Evolutionary conservation across 129 eudicot genomes (phyloP).

Genomic region (Saussurea involucrata): DNA sequence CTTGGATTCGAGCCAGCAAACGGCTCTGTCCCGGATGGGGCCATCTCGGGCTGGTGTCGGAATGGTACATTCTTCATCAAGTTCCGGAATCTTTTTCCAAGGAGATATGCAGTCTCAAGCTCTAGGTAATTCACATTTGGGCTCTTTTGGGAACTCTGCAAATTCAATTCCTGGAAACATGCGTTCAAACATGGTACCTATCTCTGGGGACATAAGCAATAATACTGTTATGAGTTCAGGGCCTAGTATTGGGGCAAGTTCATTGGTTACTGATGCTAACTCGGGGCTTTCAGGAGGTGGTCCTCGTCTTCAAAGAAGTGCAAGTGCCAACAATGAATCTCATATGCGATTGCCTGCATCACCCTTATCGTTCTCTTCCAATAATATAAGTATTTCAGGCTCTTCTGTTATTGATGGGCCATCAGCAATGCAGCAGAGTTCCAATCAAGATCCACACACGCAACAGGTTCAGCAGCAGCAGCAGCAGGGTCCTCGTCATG

Average conservation of each 20-base stretch:
- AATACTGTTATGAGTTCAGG: constrained; percentile 57
- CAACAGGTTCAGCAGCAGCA: constrained; percentile 28
- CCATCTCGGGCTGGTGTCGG: constrained; percentile 85
- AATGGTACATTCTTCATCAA: constrained; percentile 66
- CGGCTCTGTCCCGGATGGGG: constrained; percentile 63
- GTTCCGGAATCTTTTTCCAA: constrained; percentile 79
- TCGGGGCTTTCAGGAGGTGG: constrained; percentile 86
- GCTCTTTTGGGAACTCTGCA: constrained; percentile 62
- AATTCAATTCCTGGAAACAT: constrained; percentile 48
- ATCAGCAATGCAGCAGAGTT: constrained; percentile 46
- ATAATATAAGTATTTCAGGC: constrained; percentile 80
- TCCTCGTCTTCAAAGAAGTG: constrained; percentile 81
- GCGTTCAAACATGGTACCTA: constrained; percentile 50
- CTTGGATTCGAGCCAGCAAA: constrained; percentile 59
- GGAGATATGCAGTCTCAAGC: constrained; percentile 70
- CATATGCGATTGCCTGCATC: constrained; percentile 81
- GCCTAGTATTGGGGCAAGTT: constrained; percentile 88
- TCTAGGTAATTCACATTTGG: constrained; percentile 57
- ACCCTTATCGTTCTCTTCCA: constrained; percentile 85
- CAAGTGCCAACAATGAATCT: constrained; percentile 77
- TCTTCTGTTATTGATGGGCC: constrained; percentile 79
- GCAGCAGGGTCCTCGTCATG: constrained; percentile 55
- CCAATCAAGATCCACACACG: constrained; percentile 57
- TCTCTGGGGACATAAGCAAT: constrained; percentile 67
- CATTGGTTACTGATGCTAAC: constrained; percentile 92